Conservation (phyloP, 2,329 filamentous ascomycete genomes). For the Thielaviopsis ethacetica region DNA sequence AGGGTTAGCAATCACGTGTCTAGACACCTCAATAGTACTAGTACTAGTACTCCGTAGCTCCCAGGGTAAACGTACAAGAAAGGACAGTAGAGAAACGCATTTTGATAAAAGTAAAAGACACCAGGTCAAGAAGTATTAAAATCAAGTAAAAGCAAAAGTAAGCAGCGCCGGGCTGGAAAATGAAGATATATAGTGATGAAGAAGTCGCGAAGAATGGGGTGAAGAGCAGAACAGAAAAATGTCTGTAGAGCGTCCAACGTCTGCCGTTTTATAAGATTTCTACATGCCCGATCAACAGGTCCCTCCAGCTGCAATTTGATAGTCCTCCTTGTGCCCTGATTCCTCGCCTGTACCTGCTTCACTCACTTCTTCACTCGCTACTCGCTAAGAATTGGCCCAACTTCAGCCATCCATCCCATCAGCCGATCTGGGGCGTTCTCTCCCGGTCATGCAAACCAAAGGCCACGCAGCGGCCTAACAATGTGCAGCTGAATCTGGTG, state of each 20-base stretch:
- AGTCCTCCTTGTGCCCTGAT: not conserved
- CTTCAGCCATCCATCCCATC: not conserved
- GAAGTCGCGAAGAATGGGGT: not conserved
- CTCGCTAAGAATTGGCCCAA: not conserved
- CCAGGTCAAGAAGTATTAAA: not conserved
- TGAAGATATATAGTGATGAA: not conserved
- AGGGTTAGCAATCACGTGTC: not conserved
- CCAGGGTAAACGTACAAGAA: conserved; percentile 18
- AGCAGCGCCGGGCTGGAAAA: not conserved
- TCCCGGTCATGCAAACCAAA: no score
- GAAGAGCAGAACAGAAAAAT: not conserved
- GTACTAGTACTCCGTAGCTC: no score
- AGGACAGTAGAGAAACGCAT: conserved; percentile 15
- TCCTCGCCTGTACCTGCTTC: not conserved
- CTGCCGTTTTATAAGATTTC: not conserved
- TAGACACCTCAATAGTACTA: no score
- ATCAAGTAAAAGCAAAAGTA: not conserved
- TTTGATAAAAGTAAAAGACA: conserved; percentile 13
- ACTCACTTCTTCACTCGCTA: not conserved
- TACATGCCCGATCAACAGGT: not conserved
- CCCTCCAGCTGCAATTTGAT: not conserved
- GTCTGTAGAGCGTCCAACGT: not conserved
- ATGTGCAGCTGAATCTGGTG: no score
- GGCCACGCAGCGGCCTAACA: no score
- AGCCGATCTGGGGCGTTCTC: not conserved